Evolutionary conservation across 2,329 filamentous ascomycete genomes (phyloP).

Genomic region (Endoconidiophora laricicola): DNA sequence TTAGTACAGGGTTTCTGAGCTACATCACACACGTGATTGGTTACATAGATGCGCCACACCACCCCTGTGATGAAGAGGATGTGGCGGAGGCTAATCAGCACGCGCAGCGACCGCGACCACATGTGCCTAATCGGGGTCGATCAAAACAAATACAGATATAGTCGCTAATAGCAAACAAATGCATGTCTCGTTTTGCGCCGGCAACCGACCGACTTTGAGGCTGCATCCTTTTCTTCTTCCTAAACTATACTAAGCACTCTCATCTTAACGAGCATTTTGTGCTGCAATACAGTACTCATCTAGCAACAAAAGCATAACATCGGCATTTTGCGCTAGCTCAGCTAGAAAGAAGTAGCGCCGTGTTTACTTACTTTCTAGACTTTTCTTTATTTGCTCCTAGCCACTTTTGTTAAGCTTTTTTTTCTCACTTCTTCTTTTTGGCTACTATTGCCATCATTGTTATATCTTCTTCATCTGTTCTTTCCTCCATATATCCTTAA

Average conservation of each 20-base stretch:
- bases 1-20: constrained; percentile 1
- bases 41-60: neutral
- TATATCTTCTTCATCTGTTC: neutral
- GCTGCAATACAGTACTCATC: too few species aligned
- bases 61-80: neutral
- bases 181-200: neutral
- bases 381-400: constrained; percentile 2
- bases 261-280: too few species aligned
- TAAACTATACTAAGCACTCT: too few species aligned
- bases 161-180: neutral
- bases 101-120: constrained; percentile 9
- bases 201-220: constrained; percentile 1
- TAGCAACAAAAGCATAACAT: too few species aligned
- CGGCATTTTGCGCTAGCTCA: too few species aligned
- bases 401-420: neutral
- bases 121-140: constrained; percentile 6
- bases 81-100: constrained; percentile 5
- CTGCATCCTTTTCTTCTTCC: neutral
- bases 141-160: constrained; percentile 10
- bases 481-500: neutral
- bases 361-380: constrained; percentile 1
- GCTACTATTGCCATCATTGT: neutral
- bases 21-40: constrained; percentile 4
- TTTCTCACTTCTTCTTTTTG: neutral
- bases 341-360: neutral